phyloP scores from a whole-genome alignment of 768 basidiomycete species.

The Cystobasidium tubakii region DNA sequence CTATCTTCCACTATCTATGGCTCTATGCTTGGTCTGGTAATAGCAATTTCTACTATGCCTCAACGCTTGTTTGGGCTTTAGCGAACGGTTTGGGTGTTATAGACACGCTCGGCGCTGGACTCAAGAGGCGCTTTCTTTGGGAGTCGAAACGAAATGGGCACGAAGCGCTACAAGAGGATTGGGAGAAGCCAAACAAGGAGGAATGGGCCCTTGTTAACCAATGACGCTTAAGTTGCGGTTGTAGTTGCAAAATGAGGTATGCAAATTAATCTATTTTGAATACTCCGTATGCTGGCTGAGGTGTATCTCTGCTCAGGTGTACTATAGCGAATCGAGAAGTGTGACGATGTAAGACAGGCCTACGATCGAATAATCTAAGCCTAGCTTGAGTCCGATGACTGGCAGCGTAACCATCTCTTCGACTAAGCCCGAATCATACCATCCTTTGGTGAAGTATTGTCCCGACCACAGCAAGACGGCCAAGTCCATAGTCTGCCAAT shows the following conservation, averaged over 20 bases:
- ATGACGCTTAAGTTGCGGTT: neutral
- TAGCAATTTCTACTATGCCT: slow-evolving; percentile 96
- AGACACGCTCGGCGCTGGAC: slow-evolving; percentile 21
- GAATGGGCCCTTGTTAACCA: slow-evolving; percentile 23
- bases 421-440: slow-evolving; percentile 27
- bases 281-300: too few species aligned
- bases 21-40: slow-evolving; percentile 85
- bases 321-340: neutral
- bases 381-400: neutral
- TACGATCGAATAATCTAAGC: neutral
- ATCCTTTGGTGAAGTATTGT: slow-evolving; percentile 31
- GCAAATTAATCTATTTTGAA: neutral
- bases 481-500: slow-evolving; percentile 29
- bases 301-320: neutral
- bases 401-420: slow-evolving; percentile 35
- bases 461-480: slow-evolving; percentile 30
- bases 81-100: slow-evolving; percentile 61
- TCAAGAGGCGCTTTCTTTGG: neutral
- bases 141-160: slow-evolving; percentile 22
- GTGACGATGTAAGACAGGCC: neutral
- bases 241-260: neutral
- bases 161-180: neutral
- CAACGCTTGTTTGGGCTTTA: slow-evolving; percentile 85
- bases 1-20: slow-evolving; percentile 88
- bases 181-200: neutral